A percentile compares a stretch with the other conserved stretches of the same genome.
Conservation (phyloP, 257 asterid genomes). For the Nicotiana otophora region DNA sequence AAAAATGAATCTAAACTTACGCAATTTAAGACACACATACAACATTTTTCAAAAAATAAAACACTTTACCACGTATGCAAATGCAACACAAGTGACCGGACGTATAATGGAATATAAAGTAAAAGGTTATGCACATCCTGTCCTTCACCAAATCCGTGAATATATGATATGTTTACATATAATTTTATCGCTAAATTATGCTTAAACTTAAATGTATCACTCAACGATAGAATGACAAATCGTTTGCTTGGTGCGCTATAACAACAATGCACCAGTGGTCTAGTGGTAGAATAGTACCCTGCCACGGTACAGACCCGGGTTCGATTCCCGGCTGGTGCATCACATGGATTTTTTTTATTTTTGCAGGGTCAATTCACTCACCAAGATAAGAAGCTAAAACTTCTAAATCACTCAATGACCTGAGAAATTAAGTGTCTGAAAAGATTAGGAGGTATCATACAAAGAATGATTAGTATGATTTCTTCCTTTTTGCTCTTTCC, state of each 20-base stretch:
- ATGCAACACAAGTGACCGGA: background rate
- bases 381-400: background rate
- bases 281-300: slow-evolving; percentile 92
- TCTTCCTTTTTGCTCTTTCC: too few species aligned
- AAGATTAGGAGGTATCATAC: too few species aligned
- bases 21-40: background rate
- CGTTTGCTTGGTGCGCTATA: background rate
- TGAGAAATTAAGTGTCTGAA: too few species aligned
- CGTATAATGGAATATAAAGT: background rate
- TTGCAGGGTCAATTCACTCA: background rate
- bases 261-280: slow-evolving; percentile 67
- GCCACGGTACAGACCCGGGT: slow-evolving; percentile 94
- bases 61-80: background rate
- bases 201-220: too few species aligned
- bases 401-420: background rate
- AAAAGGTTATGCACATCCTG: background rate
- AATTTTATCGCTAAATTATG: too few species aligned
- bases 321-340: slow-evolving; percentile 94
- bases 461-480: too few species aligned
- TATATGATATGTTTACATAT: too few species aligned
- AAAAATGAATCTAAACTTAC: background rate
- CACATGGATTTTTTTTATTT: background rate
- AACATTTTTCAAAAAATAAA: background rate
- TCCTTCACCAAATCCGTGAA: background rate
- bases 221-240: too few species aligned